Conservation (phyloP, 2,329 filamentous ascomycete genomes). For the Westerdykella aurantiaca region DNA sequence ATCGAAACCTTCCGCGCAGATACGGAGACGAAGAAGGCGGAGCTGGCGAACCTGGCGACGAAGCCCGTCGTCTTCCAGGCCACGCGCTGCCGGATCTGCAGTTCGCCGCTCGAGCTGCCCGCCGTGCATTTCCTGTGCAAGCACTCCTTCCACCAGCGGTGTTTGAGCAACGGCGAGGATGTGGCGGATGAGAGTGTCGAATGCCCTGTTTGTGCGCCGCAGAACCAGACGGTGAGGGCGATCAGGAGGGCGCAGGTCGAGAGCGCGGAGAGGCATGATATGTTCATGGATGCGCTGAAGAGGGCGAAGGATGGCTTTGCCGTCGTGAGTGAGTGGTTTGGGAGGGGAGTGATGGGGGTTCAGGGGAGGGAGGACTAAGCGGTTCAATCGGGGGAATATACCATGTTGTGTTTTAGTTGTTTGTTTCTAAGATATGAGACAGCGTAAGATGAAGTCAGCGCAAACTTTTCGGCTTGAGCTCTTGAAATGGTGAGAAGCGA, state of each 20-base stretch:
- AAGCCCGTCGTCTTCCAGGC: slow-evolving; percentile 89
- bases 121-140: slow-evolving; percentile 96
- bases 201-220: slow-evolving; percentile 77
- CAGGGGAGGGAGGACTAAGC: slow-evolving; percentile 20
- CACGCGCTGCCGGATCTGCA: slow-evolving; percentile 79
- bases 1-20: slow-evolving; percentile 80
- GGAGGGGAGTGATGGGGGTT: slow-evolving; percentile 77
- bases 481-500: no score
- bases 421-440: no score
- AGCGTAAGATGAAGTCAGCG: no score
- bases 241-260: slow-evolving; percentile 83
- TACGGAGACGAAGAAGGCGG: slow-evolving; percentile 70
- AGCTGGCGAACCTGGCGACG: slow-evolving; percentile 68
- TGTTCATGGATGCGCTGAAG: slow-evolving; percentile 77
- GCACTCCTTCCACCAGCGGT: slow-evolving; percentile 92
- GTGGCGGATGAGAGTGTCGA: slow-evolving; percentile 61
- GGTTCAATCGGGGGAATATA: no score
- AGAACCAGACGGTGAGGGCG: slow-evolving; percentile 82
- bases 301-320: slow-evolving; percentile 76
- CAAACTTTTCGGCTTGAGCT: no score
- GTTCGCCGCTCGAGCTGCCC: slow-evolving; percentile 71
- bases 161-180: slow-evolving; percentile 62
- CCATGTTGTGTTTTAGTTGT: no score
- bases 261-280: slow-evolving; percentile 76
- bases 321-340: slow-evolving; percentile 94